Conservation (phyloP, 495 filamentous ascomycete genomes). For the Xylaria intraflava region DNA sequence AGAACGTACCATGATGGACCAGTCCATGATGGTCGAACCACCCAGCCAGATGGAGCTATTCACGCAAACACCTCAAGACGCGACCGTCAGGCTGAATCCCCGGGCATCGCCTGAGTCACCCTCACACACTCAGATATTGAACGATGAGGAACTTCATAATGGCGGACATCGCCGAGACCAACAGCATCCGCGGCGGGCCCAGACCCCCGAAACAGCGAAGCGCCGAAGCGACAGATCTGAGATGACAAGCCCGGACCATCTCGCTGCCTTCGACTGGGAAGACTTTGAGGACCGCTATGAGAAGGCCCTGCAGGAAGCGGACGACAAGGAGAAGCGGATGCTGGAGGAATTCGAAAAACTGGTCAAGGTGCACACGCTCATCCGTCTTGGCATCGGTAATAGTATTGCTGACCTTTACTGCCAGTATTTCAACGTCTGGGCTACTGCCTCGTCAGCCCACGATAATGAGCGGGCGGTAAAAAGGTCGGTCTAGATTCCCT, state of each 20-base stretch:
- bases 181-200: slow-evolving; percentile 17
- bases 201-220: slow-evolving; percentile 24
- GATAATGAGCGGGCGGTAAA: slow-evolving; percentile 67
- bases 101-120: slow-evolving; percentile 31
- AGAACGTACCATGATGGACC: slow-evolving; percentile 15
- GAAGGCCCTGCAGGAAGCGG: slow-evolving; percentile 52
- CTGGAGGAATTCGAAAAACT: slow-evolving; percentile 57
- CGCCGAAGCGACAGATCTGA: slow-evolving; percentile 26
- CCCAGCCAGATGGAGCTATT: slow-evolving; percentile 20
- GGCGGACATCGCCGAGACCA: slow-evolving; percentile 8
- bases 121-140: slow-evolving; percentile 27
- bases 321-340: slow-evolving; percentile 54
- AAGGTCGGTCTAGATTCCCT: slow-evolving; percentile 25
- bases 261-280: slow-evolving; percentile 56
- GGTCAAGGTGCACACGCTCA: slow-evolving; percentile 44
- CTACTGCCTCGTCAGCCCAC: slow-evolving; percentile 53
- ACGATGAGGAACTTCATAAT: slow-evolving; percentile 34
- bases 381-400: neutral
- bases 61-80: slow-evolving; percentile 16
- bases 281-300: slow-evolving; percentile 59
- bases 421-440: slow-evolving; percentile 68
- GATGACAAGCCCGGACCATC: slow-evolving; percentile 37
- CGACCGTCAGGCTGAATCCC: slow-evolving; percentile 18
- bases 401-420: slow-evolving; percentile 2
- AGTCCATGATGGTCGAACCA: slow-evolving; percentile 29